Evolutionary conservation across 1,284 basidiomycete genomes (phyloP), one percentile per base, ranked within the genome.

Genomic region (Pseudozyma pruni): DNA sequence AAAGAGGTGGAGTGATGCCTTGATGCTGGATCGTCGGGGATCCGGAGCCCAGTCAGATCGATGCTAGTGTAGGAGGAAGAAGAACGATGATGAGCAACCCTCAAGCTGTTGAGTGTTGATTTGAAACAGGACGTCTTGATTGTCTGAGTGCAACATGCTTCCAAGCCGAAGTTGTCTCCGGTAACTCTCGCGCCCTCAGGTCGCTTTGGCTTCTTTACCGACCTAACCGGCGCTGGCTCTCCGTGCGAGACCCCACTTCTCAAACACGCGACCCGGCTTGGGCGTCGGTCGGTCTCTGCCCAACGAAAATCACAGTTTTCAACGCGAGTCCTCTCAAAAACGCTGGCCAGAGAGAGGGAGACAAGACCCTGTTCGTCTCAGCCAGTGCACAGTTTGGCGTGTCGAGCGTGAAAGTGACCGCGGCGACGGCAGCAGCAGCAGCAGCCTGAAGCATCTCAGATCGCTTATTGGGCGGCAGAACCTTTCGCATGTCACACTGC

Each of bases 131-230:
- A 14, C 19, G n/a, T 17, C 27, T 40, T 10, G 33, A 34, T n/a
- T 13, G 22, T 50, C 13, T 29, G n/a, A 19, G 27, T 38, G 22
- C 14, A 25, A 20, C n/a, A 22, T 32, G 22, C 5, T 14, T 25
- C 46, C 19, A 31, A 37, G 10, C 29, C 38, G 22, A 33, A 22
- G 37, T 14, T 34, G 14, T 11, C 39, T 50, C 48, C 48, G 48
- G 47, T 31, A 19, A 34, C 20, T 14, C 7, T 17, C 8, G 11
- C 22, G 6, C 10, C 8, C 31, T n/a, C 27, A 25, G 27, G 17
- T 19, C n/a, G n/a, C n/a, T n/a, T n/a, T n/a, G n/a, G n/a, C n/a
- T n/a, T 40, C 39, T 20, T 50, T 50, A 32, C 48, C 48, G 39
- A 50, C 34, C 48, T 50, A 50, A 27, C 48, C 48, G 48, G 48